Conservation (phyloP, 2,329 filamentous ascomycete genomes). For the Parastagonospora nodorum region DNA sequence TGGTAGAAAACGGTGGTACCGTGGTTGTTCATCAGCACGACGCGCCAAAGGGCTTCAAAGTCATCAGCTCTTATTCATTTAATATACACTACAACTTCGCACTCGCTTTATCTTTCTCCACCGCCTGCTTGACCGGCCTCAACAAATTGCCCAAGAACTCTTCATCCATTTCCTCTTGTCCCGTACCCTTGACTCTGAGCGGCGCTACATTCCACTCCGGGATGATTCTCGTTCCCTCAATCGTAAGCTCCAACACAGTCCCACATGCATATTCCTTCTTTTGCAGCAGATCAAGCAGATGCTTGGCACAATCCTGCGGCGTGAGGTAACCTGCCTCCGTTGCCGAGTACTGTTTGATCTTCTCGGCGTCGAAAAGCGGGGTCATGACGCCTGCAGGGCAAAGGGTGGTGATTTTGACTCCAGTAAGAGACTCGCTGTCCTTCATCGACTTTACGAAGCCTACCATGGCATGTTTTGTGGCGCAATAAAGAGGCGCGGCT, state of each 20-base stretch:
- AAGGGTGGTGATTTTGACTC: constrained; percentile 36
- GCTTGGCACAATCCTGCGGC: constrained; percentile 27
- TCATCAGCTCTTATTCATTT: background rate
- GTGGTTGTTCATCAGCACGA: no score
- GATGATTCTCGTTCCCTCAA: constrained; percentile 23
- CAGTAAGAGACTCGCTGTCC: constrained; percentile 30
- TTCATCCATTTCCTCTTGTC: constrained; percentile 20
- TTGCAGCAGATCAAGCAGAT: constrained; percentile 31
- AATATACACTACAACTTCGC: constrained; percentile 11
- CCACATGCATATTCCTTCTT: constrained; percentile 36
- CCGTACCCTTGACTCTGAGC: constrained; percentile 24
- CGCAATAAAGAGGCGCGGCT: constrained; percentile 36
- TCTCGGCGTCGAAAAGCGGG: constrained; percentile 29
- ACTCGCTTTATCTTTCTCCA: constrained; percentile 18
- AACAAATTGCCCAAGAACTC: constrained; percentile 23
- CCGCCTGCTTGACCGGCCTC: constrained; percentile 22
- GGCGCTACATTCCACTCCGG: constrained; percentile 36
- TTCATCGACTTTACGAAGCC: constrained; percentile 39
- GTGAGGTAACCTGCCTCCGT: constrained; percentile 12
- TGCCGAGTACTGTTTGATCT: constrained; percentile 28
- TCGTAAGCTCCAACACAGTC: constrained; percentile 28
- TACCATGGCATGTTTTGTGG: constrained; percentile 39
- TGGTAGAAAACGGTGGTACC: no score
- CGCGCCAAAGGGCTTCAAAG: no score
- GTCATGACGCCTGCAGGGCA: constrained; percentile 35